Percentiles rank a stretch among this genome's conserved stretches.
These are phyloP conservation scores for Mallotus nudiflorus DNA, from an alignment of 345 rosid genomes.

Conservation along the genomic window DNA sequence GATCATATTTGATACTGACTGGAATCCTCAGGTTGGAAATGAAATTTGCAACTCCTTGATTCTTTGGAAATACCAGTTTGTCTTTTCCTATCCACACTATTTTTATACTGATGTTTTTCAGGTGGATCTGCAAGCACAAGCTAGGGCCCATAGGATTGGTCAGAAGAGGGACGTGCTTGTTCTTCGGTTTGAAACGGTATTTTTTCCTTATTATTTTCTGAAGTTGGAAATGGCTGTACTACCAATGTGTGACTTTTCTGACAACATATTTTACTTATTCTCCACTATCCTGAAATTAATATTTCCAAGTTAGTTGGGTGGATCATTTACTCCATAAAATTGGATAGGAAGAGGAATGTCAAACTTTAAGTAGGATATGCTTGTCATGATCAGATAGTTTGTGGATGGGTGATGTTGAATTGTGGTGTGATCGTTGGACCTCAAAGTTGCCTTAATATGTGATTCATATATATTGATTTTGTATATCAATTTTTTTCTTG, in stretches of 20 bases:
- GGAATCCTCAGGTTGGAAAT: constrained; percentile 86
- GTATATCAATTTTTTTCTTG: neutral
- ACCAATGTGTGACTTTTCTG: neutral
- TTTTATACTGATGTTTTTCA: constrained; percentile 25
- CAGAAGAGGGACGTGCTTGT: constrained; percentile 98
- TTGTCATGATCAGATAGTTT: neutral
- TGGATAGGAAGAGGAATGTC: neutral
- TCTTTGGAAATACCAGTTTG: neutral
- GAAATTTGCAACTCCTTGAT: constrained; percentile 17
- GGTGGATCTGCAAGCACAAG: constrained; percentile 99
- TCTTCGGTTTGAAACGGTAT: constrained; percentile 90
- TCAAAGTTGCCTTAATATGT: neutral
- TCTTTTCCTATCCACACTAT: constrained; percentile 17
- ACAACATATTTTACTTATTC: neutral
- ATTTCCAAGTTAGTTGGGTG: neutral
- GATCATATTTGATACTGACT: constrained; percentile 89
- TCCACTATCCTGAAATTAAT: neutral
- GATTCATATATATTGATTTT: neutral
- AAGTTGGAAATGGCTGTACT: constrained; percentile 3
- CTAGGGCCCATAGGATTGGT: constrained; percentile 95
- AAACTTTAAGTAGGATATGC: neutral
- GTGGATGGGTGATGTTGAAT: neutral
- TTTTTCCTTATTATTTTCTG: neutral
- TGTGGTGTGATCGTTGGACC: neutral
- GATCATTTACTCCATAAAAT: neutral